Percentiles rank a stretch among this genome's conserved stretches.
These are phyloP conservation scores for Pichia eremophila DNA, from an alignment of 805 yeast species.

Conservation along the genomic window DNA sequence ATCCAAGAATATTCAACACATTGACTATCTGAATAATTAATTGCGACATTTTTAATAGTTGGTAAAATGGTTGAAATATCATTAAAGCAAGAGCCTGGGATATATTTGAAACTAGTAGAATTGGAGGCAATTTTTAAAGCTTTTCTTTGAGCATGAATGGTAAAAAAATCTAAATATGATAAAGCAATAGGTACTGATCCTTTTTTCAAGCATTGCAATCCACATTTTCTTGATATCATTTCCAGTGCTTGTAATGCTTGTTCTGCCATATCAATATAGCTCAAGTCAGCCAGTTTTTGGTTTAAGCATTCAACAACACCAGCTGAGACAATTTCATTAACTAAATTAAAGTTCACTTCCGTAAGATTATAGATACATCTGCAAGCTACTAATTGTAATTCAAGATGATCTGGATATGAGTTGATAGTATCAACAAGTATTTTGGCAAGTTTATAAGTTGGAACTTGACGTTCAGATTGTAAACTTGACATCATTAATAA, in stretches of 20 bases:
- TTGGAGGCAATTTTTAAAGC: slow-evolving; percentile 67
- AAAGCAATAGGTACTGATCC: slow-evolving; percentile 61
- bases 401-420: slow-evolving; percentile 57
- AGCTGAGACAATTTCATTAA: slow-evolving; percentile 50
- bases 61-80: slow-evolving; percentile 51
- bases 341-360: slow-evolving; percentile 62
- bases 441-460: slow-evolving; percentile 45
- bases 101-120: slow-evolving; percentile 37
- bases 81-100: slow-evolving; percentile 35
- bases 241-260: slow-evolving; percentile 76
- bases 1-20: slow-evolving; percentile 60
- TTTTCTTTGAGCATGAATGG: slow-evolving; percentile 80
- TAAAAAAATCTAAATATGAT: slow-evolving; percentile 76
- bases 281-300: slow-evolving; percentile 59
- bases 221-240: slow-evolving; percentile 48
- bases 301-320: slow-evolving; percentile 62
- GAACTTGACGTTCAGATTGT: slow-evolving; percentile 53
- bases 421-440: slow-evolving; percentile 49
- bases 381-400: slow-evolving; percentile 75
- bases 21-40: slow-evolving; percentile 45
- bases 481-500: slow-evolving; percentile 57
- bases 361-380: slow-evolving; percentile 74
- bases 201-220: slow-evolving; percentile 42
- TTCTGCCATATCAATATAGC: slow-evolving; percentile 85
- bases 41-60: slow-evolving; percentile 45